These are phyloP conservation scores for Nemania serpens DNA, from an alignment of 2,329 filamentous ascomycete genomes.

Conservation along the genomic window DNA sequence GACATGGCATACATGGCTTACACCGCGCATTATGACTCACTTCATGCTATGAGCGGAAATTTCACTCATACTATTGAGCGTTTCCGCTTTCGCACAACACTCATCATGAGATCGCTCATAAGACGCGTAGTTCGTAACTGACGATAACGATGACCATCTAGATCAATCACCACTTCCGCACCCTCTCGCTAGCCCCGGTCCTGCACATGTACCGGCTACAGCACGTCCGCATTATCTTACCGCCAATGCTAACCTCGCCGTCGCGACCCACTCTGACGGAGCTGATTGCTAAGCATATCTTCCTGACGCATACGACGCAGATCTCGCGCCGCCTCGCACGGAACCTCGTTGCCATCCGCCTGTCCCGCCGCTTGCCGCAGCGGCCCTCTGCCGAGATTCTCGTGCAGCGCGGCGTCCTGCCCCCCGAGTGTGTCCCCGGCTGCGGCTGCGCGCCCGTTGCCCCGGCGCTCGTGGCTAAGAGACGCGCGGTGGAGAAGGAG, in stretches of 20 bases:
- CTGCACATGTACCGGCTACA: slow-evolving; percentile 67
- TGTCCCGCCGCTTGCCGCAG: slow-evolving; percentile 63
- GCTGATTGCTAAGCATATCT: slow-evolving; percentile 67
- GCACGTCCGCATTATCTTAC: slow-evolving; percentile 57
- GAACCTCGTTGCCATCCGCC: slow-evolving; percentile 67
- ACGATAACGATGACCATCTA: slow-evolving; percentile 38
- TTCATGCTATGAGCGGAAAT: not conserved
- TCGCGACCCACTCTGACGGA: slow-evolving; percentile 64
- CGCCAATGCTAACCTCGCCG: slow-evolving; percentile 60
- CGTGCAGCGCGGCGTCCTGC: slow-evolving; percentile 67
- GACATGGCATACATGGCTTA: not conserved
- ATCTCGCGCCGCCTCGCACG: slow-evolving; percentile 67
- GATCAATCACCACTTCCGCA: slow-evolving; percentile 66
- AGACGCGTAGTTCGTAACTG: slow-evolving; percentile 12
- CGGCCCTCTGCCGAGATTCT: slow-evolving; percentile 65
- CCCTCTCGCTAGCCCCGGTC: slow-evolving; percentile 66
- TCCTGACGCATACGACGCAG: slow-evolving; percentile 68
- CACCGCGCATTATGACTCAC: not conserved
- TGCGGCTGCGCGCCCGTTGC: slow-evolving; percentile 54
- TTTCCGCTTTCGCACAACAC: not conserved
- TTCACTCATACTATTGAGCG: not conserved
- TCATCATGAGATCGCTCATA: not conserved
- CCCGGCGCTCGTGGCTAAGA: slow-evolving; percentile 65
- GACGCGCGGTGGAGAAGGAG: slow-evolving; percentile 68
- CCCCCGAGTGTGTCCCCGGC: slow-evolving; percentile 57